Evolutionary conservation across 306 rosid genomes (phyloP), one percentile per base, ranked within the genome.

Genomic region (Vigna reflexopilosa): DNA sequence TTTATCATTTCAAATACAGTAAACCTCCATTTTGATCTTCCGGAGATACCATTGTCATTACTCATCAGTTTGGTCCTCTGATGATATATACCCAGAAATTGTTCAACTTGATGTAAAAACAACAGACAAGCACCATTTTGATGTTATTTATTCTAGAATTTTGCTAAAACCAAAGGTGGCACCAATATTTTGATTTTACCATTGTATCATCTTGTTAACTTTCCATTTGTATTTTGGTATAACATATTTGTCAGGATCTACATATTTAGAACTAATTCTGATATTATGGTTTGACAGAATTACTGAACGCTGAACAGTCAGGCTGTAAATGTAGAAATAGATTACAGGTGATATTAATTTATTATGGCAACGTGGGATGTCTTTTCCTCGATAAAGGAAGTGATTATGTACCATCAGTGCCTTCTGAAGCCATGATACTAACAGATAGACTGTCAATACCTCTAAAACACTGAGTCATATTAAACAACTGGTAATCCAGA

Each of bases 291-390:
- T 51, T 51, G 9, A 9, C 57, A 15, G 56, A 16, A 16, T 50
- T 50, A 5, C 13, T 16, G 17, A 16, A 16, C 9, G 22, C 7
- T 50, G 6, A 51, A 51, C 4, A 51, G 56, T 51, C 24, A 12
- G n/a, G 6, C 6, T 48, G 6, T 10, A 22, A 51, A 52, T 6
- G 12, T n/a, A 52, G 13, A 57, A 24, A 57, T 57, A 19, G 4
- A 19, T 7, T 54, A 17, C 5, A 56, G 0, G 0, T 16, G 34
- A 57, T 57, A 9, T 57, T 14, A 5, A 28, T 57, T 65, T 66
- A 38, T 56, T 32, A 57, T 54, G 26, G 40, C 59, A 70, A 61
- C 17, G 22, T 55, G 76, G 70, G 76, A 56, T 72, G 30, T 67
- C 12, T 26, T 55, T 44, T 65, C 44, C n/a, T 20, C 42, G 8